Base-by-base conservation (phyloP, 345 rosid species). In the Boechera retrofracta region DNA sequence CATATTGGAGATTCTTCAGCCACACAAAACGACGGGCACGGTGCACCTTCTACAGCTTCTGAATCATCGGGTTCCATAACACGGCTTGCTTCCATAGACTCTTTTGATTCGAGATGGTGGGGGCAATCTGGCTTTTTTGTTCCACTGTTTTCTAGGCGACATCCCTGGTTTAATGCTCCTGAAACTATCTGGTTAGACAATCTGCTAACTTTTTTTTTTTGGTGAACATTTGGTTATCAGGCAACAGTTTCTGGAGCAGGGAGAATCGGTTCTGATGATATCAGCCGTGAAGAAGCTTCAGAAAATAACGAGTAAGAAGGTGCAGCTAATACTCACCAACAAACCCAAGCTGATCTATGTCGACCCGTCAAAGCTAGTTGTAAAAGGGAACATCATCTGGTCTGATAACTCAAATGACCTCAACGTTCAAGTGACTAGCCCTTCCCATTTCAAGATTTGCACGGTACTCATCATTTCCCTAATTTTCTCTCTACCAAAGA, bases 21-120 rank as follows among this genome's bases (percentile, higher is more conserved):
- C 7, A 73, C 79, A 76, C 89, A 82, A 62, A 84, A 69, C 57
- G 92, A 89, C 44, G 92, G 88, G n/a, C 83, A 67, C 65, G 69
- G 71, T 48, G 85, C 75, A 36, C 84, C 86, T 15, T 78, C 85
- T 31, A 77, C 86, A 52, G 81, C 89, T 55, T 77, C 88, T 47
- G 98, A 91, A 74, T 76, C 85, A 70, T 81, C 91, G 61, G 82
- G 86, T 38, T 85, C 85, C 74, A 81, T 89, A 72, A 93, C 94
- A 28, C 85, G 97, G 79, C 96, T 93, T n/a, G 97, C 97, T 38
- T 89, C 98, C 24, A 91, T 93, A 29, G 98, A 93, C 72, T 93
- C 98, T 73, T 93, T 88, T 57, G 97, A 93, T 82, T 93, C 98
- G 15, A 91, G 89, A 85, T 91, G 98, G 98, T 93, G 86, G 67